These are phyloP conservation scores for Nissolia schottii DNA, from an alignment of 306 rosid species.

Conservation along the genomic window DNA sequence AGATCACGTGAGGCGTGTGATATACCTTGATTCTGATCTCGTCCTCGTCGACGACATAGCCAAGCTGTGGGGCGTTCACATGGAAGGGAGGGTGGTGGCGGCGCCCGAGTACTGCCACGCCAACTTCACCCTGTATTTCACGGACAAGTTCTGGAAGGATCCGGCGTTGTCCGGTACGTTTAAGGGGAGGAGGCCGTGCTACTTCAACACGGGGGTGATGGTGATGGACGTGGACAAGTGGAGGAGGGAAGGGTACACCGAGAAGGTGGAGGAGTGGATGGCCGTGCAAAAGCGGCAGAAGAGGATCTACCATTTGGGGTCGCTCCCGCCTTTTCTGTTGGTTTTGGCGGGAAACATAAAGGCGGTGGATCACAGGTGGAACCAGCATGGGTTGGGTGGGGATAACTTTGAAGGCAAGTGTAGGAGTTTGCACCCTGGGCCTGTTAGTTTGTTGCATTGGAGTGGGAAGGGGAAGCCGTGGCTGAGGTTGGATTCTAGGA, in stretches of 20 bases:
- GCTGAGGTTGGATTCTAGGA: conserved; percentile 63
- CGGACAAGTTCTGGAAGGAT: conserved; percentile 47
- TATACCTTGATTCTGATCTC: conserved; percentile 61
- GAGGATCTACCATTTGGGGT: conserved; percentile 64
- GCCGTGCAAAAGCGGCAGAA: conserved; percentile 40
- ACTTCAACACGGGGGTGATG: conserved; percentile 76
- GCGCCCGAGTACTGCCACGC: conserved; percentile 69
- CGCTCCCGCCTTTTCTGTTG: conserved; percentile 63
- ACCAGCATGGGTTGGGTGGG: conserved; percentile 76
- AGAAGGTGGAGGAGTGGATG: conserved; percentile 69
- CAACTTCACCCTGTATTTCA: conserved; percentile 51
- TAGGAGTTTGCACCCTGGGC: conserved; percentile 59
- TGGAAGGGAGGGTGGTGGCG: conserved; percentile 60
- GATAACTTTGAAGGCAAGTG: conserved; percentile 68
- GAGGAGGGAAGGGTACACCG: conserved; percentile 48
- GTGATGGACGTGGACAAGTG: conserved; percentile 64
- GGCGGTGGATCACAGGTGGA: conserved; percentile 67
- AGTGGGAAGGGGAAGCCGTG: conserved; percentile 81
- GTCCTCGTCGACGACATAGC: conserved; percentile 62
- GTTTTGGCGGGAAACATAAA: conserved; percentile 66
- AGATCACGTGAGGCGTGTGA: conserved; percentile 34
- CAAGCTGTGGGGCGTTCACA: conserved; percentile 56
- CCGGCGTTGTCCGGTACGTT: conserved; percentile 29
- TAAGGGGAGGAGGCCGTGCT: conserved; percentile 50
- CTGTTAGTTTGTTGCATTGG: conserved; percentile 69